Conservation (phyloP, 768 basidiomycete species). For the Epithele typhae region DNA sequence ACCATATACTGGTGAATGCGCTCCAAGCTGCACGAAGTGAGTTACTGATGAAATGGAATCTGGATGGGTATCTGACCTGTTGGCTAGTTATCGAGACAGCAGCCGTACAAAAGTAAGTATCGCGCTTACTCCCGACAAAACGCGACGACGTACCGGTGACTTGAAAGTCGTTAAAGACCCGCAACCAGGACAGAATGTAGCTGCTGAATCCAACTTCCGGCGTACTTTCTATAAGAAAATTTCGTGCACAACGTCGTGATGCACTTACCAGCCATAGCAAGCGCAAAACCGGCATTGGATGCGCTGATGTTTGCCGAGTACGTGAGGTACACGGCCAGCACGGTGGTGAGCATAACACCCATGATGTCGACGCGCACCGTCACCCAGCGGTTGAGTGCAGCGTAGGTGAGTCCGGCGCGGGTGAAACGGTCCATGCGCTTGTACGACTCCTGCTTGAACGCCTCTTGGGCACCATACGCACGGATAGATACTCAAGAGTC, state of each 20-base stretch:
- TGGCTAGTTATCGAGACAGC: conserved; percentile 12
- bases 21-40: conserved; percentile 34
- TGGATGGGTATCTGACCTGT: too few relatives aligned
- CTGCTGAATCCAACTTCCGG: conserved; percentile 47
- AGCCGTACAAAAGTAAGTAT: neutral
- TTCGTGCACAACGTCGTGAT: conserved; percentile 16
- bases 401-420: conserved; percentile 38
- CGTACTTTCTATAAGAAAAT: neutral
- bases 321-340: conserved; percentile 48
- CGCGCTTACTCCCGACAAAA: too few relatives aligned
- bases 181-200: conserved; percentile 51
- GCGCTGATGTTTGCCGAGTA: conserved; percentile 39
- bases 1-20: conserved; percentile 50
- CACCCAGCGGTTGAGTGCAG: conserved; percentile 49
- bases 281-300: conserved; percentile 35
- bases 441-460: conserved; percentile 38
- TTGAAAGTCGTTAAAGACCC: conserved; percentile 42
- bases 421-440: conserved; percentile 44
- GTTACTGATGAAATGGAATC: neutral
- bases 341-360: conserved; percentile 47
- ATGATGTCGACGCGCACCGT: conserved; percentile 51
- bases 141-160: conserved; percentile 24
- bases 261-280: conserved; percentile 48
- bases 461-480: conserved; percentile 49
- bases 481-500: conserved; percentile 40